These are phyloP conservation scores for Geosmithia flava DNA, from an alignment of 2,329 filamentous ascomycete species.

Conservation along the genomic window DNA sequence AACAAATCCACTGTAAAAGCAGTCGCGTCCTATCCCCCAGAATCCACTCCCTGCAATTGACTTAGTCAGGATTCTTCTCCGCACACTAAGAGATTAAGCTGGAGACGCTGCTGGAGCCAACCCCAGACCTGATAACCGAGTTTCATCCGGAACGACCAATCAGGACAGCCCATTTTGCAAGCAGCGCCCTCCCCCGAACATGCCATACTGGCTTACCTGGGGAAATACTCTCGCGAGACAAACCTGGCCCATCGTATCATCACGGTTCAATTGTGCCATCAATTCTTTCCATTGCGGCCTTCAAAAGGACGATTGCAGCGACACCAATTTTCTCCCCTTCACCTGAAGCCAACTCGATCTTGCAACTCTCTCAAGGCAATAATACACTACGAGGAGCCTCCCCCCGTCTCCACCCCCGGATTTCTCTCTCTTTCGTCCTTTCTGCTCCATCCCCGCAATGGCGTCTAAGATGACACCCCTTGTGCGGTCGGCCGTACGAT, in stretches of 20 bases:
- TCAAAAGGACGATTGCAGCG: too few relatives aligned
- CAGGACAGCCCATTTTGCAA: constrained; percentile 19
- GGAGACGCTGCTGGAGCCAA: not conserved
- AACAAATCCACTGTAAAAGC: too few relatives aligned
- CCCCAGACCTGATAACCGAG: constrained; percentile 8
- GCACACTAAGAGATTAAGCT: not conserved
- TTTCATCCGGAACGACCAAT: constrained; percentile 17
- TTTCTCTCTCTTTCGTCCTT: constrained; percentile 3
- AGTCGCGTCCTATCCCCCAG: too few relatives aligned
- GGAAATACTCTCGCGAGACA: constrained; percentile 4
- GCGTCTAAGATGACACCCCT: constrained; percentile 71
- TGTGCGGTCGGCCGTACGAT: constrained; percentile 56
- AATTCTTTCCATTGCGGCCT: too few relatives aligned
- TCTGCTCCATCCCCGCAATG: constrained; percentile 37
- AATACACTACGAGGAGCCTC: not conserved
- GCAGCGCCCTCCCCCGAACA: constrained; percentile 14
- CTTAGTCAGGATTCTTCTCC: not conserved
- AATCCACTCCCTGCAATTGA: too few relatives aligned
- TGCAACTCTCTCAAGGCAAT: not conserved
- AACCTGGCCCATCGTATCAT: not conserved
- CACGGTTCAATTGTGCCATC: too few relatives aligned
- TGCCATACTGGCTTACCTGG: constrained; percentile 17
- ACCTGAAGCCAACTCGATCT: constrained; percentile 7
- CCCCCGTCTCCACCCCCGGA: constrained; percentile 8
- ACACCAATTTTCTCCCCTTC: too few relatives aligned